A percentile compares a stretch with the other conserved stretches of the same genome.
These are phyloP conservation scores for Magnaporthiopsis incrustans DNA, from an alignment of 2,329 filamentous ascomycete species.

Conservation along the genomic window DNA sequence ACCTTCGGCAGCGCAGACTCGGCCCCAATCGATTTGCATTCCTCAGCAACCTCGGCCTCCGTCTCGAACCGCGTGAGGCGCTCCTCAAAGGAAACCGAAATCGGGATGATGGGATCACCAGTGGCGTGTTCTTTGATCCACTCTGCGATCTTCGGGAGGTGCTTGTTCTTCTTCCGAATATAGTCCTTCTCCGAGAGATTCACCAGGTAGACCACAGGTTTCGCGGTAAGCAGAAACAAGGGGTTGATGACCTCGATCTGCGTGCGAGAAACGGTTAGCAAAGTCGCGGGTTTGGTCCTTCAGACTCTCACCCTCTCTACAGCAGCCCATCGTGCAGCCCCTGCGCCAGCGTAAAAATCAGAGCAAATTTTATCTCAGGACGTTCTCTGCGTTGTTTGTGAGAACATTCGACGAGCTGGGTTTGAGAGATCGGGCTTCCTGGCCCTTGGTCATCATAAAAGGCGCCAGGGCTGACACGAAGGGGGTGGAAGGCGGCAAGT, in stretches of 20 bases:
- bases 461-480: conserved; percentile 8
- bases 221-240: conserved; percentile 87
- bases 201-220: conserved; percentile 94
- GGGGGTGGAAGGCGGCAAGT: conserved; percentile 8
- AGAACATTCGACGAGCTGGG: conserved; percentile 99
- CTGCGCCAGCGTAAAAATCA: conserved; percentile 39
- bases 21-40: conserved; percentile 80
- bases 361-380: conserved; percentile 79
- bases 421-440: conserved; percentile 82
- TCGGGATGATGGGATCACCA: conserved; percentile 84
- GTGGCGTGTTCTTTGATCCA: conserved; percentile 90
- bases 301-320: background rate
- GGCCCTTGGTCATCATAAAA: conserved; percentile 98
- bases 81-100: conserved; percentile 90
- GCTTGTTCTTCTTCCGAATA: conserved; percentile 99
- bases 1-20: conserved; percentile 90
- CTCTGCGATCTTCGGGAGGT: conserved; percentile 84
- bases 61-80: conserved; percentile 73
- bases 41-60: conserved; percentile 69
- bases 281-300: conserved; percentile 2
- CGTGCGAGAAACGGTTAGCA: background rate
- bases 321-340: background rate
- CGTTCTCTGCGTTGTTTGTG: conserved; percentile 67
- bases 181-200: conserved; percentile 97
- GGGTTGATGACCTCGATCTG: conserved; percentile 98